phyloP scores from a whole-genome alignment of 2,329 filamentous ascomycete species.

The Colletotrichum sidae region DNA sequence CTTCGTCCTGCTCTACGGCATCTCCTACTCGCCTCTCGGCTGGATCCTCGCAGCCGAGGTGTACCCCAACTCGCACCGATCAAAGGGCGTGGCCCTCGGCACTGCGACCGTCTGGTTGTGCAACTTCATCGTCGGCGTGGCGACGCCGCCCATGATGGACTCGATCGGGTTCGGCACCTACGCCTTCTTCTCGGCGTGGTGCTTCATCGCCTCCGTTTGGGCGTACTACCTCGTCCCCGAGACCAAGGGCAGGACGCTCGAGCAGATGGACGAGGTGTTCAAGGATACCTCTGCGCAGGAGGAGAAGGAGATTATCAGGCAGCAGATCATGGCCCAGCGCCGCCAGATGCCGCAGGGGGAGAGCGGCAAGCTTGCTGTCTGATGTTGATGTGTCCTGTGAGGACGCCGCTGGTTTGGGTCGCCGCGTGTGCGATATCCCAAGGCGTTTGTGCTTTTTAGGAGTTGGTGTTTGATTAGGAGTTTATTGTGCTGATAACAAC shows the following conservation, averaged over 20 bases:
- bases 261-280: constrained; percentile 65
- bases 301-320: constrained; percentile 30
- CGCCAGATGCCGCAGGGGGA: constrained; percentile 3
- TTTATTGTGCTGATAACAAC: constrained; percentile 11
- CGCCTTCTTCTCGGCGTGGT: constrained; percentile 70
- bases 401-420: neutral
- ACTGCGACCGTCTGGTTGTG: constrained; percentile 65
- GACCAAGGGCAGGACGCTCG: constrained; percentile 65
- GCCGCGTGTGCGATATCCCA: neutral
- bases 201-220: constrained; percentile 59
- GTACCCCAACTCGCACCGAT: constrained; percentile 25
- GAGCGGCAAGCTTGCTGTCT: constrained; percentile 16
- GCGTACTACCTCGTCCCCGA: constrained; percentile 68
- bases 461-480: neutral
- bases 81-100: constrained; percentile 42
- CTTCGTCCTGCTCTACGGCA: constrained; percentile 46
- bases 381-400: neutral
- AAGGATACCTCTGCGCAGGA: constrained; percentile 25
- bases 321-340: constrained; percentile 20
- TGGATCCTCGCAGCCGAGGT: constrained; percentile 22
- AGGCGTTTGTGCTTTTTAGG: neutral
- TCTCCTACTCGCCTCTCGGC: constrained; percentile 41
- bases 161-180: constrained; percentile 62
- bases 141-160: constrained; percentile 65
- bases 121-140: constrained; percentile 52